Evolutionary conservation across 2,329 filamentous ascomycete species (phyloP), one percentile per base, ranked within the genome.

Genomic region (Chalara sp.): DNA sequence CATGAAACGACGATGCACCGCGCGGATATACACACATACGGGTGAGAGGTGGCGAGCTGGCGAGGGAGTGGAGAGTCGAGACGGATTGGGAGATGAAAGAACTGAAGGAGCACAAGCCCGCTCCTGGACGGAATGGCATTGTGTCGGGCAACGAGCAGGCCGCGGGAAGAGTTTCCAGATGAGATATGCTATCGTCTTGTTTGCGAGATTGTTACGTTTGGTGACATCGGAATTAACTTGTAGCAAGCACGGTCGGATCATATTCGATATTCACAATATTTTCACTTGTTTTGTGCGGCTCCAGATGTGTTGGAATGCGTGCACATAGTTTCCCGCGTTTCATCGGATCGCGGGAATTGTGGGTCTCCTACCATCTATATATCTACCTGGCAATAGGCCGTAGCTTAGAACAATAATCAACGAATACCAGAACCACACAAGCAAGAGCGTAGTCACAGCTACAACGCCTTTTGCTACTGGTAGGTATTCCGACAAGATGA

Each of bases 81-180:
- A 53, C 47, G 21, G 52, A 53, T 40, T 41, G 29, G 52, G 46
- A 49, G 52, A 54, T 49, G 32, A 51, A 40, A 54, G 52, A 51
- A 54, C 40, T 33, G 28, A 51, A 51, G 49, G 29, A 54, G 52
- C 46, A 37, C 32, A 49, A 51, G 46, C 52, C 46, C 47, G 52
- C 52, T 52, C 40, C 48, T 45, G 48, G 32, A 51, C 44, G 51
- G 44, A 51, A 55, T 56, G 46, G 51, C 48, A 54, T 33, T 54
- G 21, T 44, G 41, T 52, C 48, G 39, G 35, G 49, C 41, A 53
- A 51, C 30, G 39, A 51, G 49, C 39, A 56, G 48, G 53, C 50
- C 40, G 28, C 45, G 44, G 32, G 40, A 33, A 47, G 37, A 50
- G 35, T 46, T 53, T 43, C 48, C 50, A 50, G 47, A 55, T 28